These are phyloP conservation scores for Penicillium sp. DNA, from an alignment of 2,329 filamentous ascomycete species.

Conservation along the genomic window DNA sequence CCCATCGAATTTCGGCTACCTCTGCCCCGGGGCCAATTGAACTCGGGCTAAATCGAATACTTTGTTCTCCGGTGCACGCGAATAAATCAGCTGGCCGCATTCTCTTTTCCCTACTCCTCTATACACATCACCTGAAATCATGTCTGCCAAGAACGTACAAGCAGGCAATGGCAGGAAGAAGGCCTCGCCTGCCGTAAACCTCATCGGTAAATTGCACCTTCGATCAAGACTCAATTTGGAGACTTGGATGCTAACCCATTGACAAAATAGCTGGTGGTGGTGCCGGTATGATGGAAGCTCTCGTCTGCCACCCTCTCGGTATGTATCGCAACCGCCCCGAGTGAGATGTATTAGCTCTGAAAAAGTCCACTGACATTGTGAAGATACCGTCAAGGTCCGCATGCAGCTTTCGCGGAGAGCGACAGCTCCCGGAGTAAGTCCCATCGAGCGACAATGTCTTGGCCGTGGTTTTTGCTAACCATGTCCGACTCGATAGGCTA, in stretches of 20 bases:
- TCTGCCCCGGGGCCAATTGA: background rate
- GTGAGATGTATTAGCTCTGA: background rate
- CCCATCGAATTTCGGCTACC: conserved; percentile 17
- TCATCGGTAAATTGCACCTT: conserved; percentile 70
- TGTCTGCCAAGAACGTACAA: conserved; percentile 64
- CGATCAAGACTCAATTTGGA: conserved; percentile 2
- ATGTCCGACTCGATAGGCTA: conserved; percentile 49
- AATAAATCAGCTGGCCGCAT: background rate
- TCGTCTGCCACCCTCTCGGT: conserved; percentile 93
- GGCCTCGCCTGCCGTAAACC: conserved; percentile 83
- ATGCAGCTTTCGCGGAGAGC: conserved; percentile 96
- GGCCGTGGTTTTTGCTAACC: conserved; percentile 16
- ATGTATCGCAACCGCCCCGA: conserved; percentile 35
- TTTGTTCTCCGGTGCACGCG: background rate
- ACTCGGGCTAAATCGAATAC: conserved; percentile 2
- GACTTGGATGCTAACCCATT: conserved; percentile 21
- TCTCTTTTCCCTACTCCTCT: background rate
- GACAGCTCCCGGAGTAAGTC: conserved; percentile 73
- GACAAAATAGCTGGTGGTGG: conserved; percentile 77
- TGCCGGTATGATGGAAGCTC: conserved; percentile 99
- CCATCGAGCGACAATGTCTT: background rate
- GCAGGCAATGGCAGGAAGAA: conserved; percentile 70
- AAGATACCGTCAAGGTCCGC: conserved; percentile 96
- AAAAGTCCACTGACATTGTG: conserved; percentile 26
- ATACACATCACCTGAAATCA: conserved; percentile 35